phyloP scores from a whole-genome alignment of 2,329 filamentous ascomycete genomes.

The Cordyceps farinosa region DNA sequence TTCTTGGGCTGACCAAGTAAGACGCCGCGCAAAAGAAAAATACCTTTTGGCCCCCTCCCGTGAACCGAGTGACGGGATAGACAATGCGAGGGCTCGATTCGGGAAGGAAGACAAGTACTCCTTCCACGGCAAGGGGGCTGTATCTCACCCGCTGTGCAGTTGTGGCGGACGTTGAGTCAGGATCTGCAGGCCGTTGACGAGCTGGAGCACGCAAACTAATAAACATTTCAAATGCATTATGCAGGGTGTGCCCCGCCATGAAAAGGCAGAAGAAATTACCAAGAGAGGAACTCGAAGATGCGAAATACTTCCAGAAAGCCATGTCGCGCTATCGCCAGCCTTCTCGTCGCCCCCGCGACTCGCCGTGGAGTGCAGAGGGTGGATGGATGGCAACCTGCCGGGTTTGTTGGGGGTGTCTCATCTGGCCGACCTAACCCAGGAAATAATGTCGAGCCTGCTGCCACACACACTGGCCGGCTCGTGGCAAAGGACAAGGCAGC shows the following conservation, averaged over 20 bases:
- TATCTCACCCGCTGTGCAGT: slow-evolving; percentile 12
- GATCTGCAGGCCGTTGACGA: slow-evolving; percentile 11
- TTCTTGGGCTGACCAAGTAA: not conserved
- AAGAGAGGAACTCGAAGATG: not conserved
- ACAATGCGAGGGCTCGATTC: not conserved
- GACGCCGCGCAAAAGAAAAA: not conserved
- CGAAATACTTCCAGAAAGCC: not conserved
- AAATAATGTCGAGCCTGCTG: not conserved
- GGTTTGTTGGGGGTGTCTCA: not conserved
- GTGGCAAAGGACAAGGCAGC: not conserved
- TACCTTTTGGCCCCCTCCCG: not conserved
- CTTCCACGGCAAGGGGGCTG: slow-evolving; percentile 7
- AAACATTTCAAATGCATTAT: slow-evolving; percentile 11
- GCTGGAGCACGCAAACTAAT: slow-evolving; percentile 10
- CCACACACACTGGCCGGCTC: not conserved
- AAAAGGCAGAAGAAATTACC: not conserved
- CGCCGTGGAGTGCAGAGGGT: not conserved
- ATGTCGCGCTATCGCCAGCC: not conserved
- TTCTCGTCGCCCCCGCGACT: not conserved
- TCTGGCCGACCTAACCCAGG: slow-evolving; percentile 9
- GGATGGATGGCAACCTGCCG: not conserved
- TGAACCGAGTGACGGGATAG: not conserved
- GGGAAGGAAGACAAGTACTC: not conserved
- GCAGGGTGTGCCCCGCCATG: slow-evolving; percentile 2
- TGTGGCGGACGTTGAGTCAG: slow-evolving; percentile 17